Evolutionary conservation across 2,329 filamentous ascomycete genomes (phyloP), one percentile per base, ranked within the genome.

Genomic region (Aspergillus sojae): DNA sequence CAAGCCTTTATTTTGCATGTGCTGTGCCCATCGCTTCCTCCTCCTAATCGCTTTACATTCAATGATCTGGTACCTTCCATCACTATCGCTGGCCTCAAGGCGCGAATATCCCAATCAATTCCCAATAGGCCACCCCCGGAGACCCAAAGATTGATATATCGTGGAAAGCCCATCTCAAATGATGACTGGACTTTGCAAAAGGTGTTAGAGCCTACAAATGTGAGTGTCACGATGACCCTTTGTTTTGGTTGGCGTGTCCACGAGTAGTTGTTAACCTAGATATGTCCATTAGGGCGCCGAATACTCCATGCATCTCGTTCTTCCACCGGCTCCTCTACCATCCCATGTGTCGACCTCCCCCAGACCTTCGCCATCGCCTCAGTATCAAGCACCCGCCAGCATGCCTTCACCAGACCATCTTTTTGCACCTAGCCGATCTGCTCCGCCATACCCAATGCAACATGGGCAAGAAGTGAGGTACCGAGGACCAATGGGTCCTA

Each of bases 101-200:
- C 78, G 50, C 81, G 77, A 60, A 84, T 89, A 61, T 79, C 82
- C 54, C 71, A 82, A 62, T 74, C 78, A 11, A 73, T 88, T n/a
- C 78, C 83, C 10, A 77, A 77, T 34, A 77, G 78, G 60, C 82
- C 84, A 36, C 58, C 75, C 10, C 78, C 82, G 0, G 72, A 78
- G 21, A 73, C 78, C 50, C 87, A 89, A 76, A 80, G 86, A 50
- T 72, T 89, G 62, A 87, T 89, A 23, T 88, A 87, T 68, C 77
- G 81, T 57, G 87, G 87, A 23, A 80, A 83, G 61, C 81, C 83
- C 32, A 78, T 89, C 7, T 71, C 80, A 7, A 79, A 84, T 66
- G 80, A 85, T 63, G 75, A 77, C 26, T 80, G 81, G 43, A 83
- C 79, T 0, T 73, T 89, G 61, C 74, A 76, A 34, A 77, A 80